These are phyloP conservation scores for Candida awuae DNA, from an alignment of 805 yeast genomes.

Conservation along the genomic window DNA sequence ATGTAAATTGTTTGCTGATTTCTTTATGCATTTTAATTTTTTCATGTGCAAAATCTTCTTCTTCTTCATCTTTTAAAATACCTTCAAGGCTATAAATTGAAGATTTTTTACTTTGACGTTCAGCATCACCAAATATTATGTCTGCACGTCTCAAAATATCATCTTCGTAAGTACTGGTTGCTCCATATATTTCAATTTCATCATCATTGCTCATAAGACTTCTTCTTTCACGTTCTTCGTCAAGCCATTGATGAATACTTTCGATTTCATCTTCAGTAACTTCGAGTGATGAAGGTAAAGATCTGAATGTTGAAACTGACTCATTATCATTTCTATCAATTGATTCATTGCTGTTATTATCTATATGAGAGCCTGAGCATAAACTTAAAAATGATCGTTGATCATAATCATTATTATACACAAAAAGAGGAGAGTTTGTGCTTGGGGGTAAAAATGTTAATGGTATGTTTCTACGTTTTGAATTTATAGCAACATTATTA, in stretches of 20 bases:
- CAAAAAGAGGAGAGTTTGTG: slow-evolving; percentile 30
- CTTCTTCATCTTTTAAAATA: slow-evolving; percentile 12
- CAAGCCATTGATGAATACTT: slow-evolving; percentile 29
- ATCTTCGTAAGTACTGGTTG: slow-evolving; percentile 15
- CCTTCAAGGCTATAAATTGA: slow-evolving; percentile 13
- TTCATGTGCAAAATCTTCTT: slow-evolving; percentile 29
- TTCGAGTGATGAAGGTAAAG: slow-evolving; percentile 31
- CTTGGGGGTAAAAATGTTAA: slow-evolving; percentile 32
- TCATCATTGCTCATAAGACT: slow-evolving; percentile 16
- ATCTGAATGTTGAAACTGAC: slow-evolving; percentile 28
- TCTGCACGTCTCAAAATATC: slow-evolving; percentile 22
- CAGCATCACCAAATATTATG: slow-evolving; percentile 18
- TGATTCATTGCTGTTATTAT: slow-evolving; percentile 13
- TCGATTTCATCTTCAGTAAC: slow-evolving; percentile 28
- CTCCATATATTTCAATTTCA: slow-evolving; percentile 15
- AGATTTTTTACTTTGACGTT: slow-evolving; percentile 1
- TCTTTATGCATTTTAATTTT: slow-evolving; percentile 23
- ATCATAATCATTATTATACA: slow-evolving; percentile 27
- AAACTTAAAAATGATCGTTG: slow-evolving; percentile 31
- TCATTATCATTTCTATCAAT: slow-evolving; percentile 19
- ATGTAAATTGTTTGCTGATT: slow-evolving; percentile 30
- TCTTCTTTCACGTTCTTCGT: slow-evolving; percentile 31
- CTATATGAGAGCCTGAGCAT: slow-evolving; percentile 25
- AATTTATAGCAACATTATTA: slow-evolving; percentile 21
- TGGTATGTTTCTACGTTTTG: slow-evolving; percentile 29